Evolutionary conservation across 2,329 filamentous ascomycete genomes (phyloP).

Genomic region (Fusarium brevicatenulatum): DNA sequence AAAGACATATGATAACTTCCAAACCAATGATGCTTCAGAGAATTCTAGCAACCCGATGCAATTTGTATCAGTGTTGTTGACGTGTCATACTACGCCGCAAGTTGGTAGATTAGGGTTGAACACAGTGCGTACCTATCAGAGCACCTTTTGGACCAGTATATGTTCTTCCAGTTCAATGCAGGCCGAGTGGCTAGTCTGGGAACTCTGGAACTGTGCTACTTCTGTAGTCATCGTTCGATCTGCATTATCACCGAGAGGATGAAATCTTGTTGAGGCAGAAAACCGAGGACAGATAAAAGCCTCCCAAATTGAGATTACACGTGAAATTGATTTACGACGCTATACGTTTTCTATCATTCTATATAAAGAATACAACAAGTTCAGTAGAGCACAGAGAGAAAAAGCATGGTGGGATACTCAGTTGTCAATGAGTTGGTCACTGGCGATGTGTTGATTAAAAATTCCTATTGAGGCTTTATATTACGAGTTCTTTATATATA

Average conservation of each 20-base stretch:
- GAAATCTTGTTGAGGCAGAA: not conserved
- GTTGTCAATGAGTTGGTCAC: too few relatives aligned
- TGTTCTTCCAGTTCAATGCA: not conserved
- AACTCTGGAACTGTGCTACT: accelerated
- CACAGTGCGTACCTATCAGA: not conserved
- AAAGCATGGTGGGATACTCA: too few relatives aligned
- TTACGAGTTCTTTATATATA: too few relatives aligned
- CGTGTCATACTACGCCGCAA: not conserved
- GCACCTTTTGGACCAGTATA: not conserved
- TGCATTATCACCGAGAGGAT: not conserved
- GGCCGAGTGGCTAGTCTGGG: accelerated
- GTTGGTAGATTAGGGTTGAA: accelerated
- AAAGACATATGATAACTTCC: not conserved
- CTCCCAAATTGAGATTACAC: not conserved
- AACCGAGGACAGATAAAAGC: not conserved
- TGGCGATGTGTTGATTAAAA: too few relatives aligned
- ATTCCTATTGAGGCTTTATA: too few relatives aligned
- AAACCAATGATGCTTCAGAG: not conserved
- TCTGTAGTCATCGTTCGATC: not conserved
- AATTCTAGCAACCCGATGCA: accelerated
- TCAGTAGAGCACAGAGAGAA: accelerated
- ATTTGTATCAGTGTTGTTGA: not conserved
- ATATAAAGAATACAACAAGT: accelerated
- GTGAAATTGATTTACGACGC: not conserved
- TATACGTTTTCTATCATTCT: not conserved